Evolutionary conservation across 495 filamentous ascomycete species (phyloP), one percentile per base, ranked within the genome.

Genomic region (Glutinoglossum americanum): DNA sequence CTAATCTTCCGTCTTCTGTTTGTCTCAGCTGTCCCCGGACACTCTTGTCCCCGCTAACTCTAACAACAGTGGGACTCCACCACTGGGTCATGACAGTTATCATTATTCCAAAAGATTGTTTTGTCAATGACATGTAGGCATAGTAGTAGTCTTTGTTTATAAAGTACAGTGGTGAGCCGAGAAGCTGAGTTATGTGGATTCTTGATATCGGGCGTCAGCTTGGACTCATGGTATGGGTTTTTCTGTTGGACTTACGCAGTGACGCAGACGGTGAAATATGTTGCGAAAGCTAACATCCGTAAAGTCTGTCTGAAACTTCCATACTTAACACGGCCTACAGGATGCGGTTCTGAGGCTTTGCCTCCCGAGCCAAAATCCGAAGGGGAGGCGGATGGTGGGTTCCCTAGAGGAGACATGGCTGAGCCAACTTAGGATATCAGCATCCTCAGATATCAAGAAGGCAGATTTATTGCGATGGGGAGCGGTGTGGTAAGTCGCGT

Each of bases 71-170:
- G 8, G 86, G 87, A 51, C 76, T 77, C 83, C 83, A 92, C 81
- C 83, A 87, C 60, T 88, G 76, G 21, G 85, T 89, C 72, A 88
- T 79, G 23, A 80, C 84, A 13, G 79, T 85, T 57, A 82, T 77
- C 26, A 85, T 62, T 5, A 90, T 67, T 27, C 84, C 85, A 65
- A 89, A 90, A 33, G 73, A 78, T 58, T 81, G 76, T 65, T 92
- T 90, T 0, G 82, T 85, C 61, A 85, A 63, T 32, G 84, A 77
- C 78, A 89, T 89, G 67, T 80, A 87, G 48, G 80, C 74, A 65
- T 89, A 82, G 72, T 84, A 90, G 41, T 78, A 69, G 37, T 84
- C 78, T 62, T 76, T 78, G 64, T 76, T 79, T 60, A 85, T 66
- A 62, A 78, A 78, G 64, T 89, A 89, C 17, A 89, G 70, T 39